Evolutionary conservation across 1,139 yeast genomes (phyloP).

Genomic region (Pichia sp.): DNA sequence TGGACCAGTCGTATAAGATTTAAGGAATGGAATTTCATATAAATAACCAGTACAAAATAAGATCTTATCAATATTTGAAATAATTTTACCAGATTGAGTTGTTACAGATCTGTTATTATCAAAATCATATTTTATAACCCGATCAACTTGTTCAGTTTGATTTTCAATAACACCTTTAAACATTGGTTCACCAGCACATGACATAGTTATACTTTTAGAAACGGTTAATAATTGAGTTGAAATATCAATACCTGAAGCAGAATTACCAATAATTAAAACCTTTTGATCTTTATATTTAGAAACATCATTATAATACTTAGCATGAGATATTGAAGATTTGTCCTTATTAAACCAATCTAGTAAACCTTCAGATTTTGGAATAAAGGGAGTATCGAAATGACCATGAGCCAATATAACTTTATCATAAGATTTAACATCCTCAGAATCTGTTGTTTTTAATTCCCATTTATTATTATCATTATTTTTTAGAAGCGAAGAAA

Average conservation of each 20-base stretch:
- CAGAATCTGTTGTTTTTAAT: constrained; percentile 17
- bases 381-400: constrained; percentile 41
- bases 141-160: constrained; percentile 31
- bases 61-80: constrained; percentile 35
- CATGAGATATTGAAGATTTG: constrained; percentile 37
- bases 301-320: constrained; percentile 38
- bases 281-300: constrained; percentile 32
- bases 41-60: constrained; percentile 47
- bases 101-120: constrained; percentile 29
- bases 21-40: constrained; percentile 40
- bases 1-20: constrained; percentile 28
- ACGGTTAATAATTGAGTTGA: constrained; percentile 39
- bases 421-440: constrained; percentile 31
- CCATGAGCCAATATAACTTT: constrained; percentile 45
- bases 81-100: constrained; percentile 29
- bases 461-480: constrained; percentile 25
- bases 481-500: constrained; percentile 24
- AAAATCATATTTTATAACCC: constrained; percentile 29
- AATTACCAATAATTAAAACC: constrained; percentile 45
- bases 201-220: constrained; percentile 37
- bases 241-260: constrained; percentile 44
- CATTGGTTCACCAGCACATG: constrained; percentile 31
- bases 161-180: constrained; percentile 31
- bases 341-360: constrained; percentile 33
- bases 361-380: constrained; percentile 41